Percentiles rank a stretch among this genome's conserved stretches.
Conservation (phyloP, 1,139 yeast species). For the Yamadazyma aaseri region DNA sequence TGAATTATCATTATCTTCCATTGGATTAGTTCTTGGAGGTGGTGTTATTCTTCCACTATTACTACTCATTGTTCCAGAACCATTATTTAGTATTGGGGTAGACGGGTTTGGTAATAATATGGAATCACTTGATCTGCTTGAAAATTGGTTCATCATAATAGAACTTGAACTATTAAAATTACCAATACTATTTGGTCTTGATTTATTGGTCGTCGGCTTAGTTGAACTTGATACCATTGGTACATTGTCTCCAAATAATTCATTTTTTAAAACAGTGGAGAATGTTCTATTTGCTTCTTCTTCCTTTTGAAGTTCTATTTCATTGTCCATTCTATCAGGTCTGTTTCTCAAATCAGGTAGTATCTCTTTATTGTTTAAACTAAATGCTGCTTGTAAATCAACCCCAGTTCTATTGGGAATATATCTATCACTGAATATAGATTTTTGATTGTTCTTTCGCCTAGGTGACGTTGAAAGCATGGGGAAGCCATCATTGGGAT, state of each 20-base stretch:
- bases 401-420: slow-evolving; percentile 85
- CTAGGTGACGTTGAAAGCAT: slow-evolving; percentile 37
- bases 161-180: slow-evolving; percentile 11
- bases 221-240: slow-evolving; percentile 46
- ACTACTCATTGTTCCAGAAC: slow-evolving; percentile 7
- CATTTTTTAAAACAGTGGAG: slow-evolving; percentile 82
- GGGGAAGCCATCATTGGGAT: slow-evolving; percentile 22
- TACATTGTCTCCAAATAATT: slow-evolving; percentile 83
- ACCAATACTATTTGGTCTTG: slow-evolving; percentile 26
- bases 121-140: slow-evolving; percentile 16
- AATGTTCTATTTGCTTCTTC: slow-evolving; percentile 88
- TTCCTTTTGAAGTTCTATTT: slow-evolving; percentile 64
- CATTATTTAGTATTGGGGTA: slow-evolving; percentile 4
- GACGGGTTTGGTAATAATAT: slow-evolving; percentile 7
- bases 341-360: slow-evolving; percentile 35
- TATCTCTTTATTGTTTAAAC: slow-evolving; percentile 52
- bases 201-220: slow-evolving; percentile 6
- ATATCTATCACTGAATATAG: slow-evolving; percentile 74
- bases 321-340: slow-evolving; percentile 44
- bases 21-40: slow-evolving; percentile 19
- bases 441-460: slow-evolving; percentile 38
- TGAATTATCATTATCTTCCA: slow-evolving; percentile 9
- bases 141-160: slow-evolving; percentile 10
- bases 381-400: slow-evolving; percentile 85
- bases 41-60: slow-evolving; percentile 21